phyloP scores from a whole-genome alignment of 2,329 filamentous ascomycete genomes.

The Teratosphaeria destructans region DNA sequence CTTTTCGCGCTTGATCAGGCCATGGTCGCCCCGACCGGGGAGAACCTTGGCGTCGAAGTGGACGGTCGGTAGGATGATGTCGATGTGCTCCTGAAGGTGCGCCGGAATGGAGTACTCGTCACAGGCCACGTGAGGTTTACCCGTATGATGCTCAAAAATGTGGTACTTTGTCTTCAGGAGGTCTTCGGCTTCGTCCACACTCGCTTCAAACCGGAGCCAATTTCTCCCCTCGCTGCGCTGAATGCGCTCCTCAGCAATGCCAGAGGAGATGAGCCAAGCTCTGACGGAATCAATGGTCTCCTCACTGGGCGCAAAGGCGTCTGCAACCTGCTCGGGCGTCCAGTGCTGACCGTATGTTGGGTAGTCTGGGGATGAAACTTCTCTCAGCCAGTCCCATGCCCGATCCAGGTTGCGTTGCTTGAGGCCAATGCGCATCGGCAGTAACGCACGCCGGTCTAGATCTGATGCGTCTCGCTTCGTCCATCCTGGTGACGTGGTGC shows the following conservation, averaged over 20 bases:
- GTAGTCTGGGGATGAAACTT: conserved; percentile 35
- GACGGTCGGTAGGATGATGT: conserved; percentile 30
- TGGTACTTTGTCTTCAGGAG: conserved; percentile 46
- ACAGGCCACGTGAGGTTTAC: conserved; percentile 27
- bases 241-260: conserved; percentile 40
- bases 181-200: conserved; percentile 42
- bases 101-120: conserved; percentile 29
- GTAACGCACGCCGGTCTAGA: conserved; percentile 18
- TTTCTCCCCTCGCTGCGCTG: conserved; percentile 41
- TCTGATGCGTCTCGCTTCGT: conserved; percentile 16
- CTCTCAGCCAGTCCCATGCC: conserved; percentile 21
- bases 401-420: conserved; percentile 25
- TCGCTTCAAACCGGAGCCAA: conserved; percentile 47
- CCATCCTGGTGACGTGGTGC: conserved; percentile 20
- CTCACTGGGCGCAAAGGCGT: conserved; percentile 27
- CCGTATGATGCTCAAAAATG: conserved; percentile 35
- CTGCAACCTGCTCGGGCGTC: conserved; percentile 32
- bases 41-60: conserved; percentile 30
- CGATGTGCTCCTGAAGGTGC: conserved; percentile 22
- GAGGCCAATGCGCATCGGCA: conserved; percentile 28
- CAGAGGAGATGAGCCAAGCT: conserved; percentile 44
- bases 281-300: conserved; percentile 42
- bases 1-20: conserved; percentile 13
- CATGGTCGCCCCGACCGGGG: conserved; percentile 7
- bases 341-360: conserved; percentile 30